Evolutionary conservation across 1,139 yeast genomes (phyloP), one percentile per base, ranked within the genome.

Genomic region (Yamadazyma membranifaciens): DNA sequence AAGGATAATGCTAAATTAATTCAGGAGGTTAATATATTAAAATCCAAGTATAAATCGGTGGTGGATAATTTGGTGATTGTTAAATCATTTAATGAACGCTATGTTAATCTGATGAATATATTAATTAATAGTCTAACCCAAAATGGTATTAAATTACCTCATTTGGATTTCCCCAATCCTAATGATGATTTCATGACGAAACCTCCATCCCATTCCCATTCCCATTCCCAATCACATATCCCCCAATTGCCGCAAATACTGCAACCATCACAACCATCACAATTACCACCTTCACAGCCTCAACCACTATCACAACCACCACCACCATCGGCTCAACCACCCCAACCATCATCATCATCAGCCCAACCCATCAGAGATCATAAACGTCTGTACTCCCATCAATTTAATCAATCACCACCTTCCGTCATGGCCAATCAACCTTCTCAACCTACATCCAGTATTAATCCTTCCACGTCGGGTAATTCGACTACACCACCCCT

Each of bases 131-230:
- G 78, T 32, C 60, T 85, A 27, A 52, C 65, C 4, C 81, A 70
- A 46, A 69, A 80, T 11, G 92, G 92, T 1, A 75, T 83, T 35
- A 78, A 83, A 45, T 47, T 84, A n/a, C 89, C 91, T 4, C 78
- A 75, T 3, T 60, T 81, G 36, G 83, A 80, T 45, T 61, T 80
- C 39, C 84, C 85, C 3, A 60, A 60, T 44, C 73, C 75, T n/a
- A 36, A 31, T 31, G 44, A 38, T 11, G 20, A 28, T 15, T 9
- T 7, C 13, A 22, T 28, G 31, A 33, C 25, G 14, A 34, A 11
- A 16, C 13, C 13, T 9, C 25, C 25, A 25, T 15, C 6, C 2
- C 36, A 31, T 10, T 20, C 24, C 5, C 24, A 20, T 5, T 20
- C 24, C 24, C 24, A 20, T 20, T 11, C 13, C 3, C n/a, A 27